A percentile compares a stretch with the other conserved stretches of the same genome.
These are phyloP conservation scores for Xylaria sp. DNA, from an alignment of 495 filamentous ascomycete genomes.

Conservation along the genomic window DNA sequence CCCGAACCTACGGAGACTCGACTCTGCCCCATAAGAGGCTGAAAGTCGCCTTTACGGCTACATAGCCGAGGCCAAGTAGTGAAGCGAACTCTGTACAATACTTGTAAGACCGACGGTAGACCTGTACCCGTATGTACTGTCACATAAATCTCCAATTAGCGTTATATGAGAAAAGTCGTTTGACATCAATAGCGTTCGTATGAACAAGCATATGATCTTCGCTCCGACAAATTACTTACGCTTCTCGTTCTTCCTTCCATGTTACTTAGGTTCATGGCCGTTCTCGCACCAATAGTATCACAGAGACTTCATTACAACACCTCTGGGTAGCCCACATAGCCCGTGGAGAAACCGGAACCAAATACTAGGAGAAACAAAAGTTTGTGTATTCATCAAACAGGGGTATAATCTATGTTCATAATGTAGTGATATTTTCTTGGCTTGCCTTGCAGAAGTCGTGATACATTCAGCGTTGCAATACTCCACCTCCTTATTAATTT, in stretches of 20 bases:
- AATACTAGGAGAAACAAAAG: background rate
- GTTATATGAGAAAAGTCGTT: conserved; percentile 1
- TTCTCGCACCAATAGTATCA: background rate
- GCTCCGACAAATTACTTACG: background rate
- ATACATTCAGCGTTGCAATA: conserved; percentile 3
- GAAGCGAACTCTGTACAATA: conserved; percentile 7
- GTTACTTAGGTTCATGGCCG: background rate
- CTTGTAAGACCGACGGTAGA: conserved; percentile 1
- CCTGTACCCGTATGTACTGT: background rate
- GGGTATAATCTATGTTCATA: conserved; percentile 12
- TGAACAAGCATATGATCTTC: background rate
- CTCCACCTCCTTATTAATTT: background rate
- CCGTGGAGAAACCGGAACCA: background rate
- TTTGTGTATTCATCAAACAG: background rate
- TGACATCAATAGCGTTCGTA: background rate
- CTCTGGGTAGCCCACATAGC: background rate
- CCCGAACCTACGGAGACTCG: background rate
- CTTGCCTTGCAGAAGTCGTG: background rate
- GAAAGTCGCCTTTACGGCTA: background rate
- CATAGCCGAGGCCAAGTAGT: background rate
- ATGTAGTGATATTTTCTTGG: background rate
- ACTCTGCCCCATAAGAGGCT: background rate
- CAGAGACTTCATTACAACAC: background rate
- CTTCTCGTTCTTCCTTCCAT: background rate
- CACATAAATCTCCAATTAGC: background rate